Evolutionary conservation across 192 early-diverging fungal species (phyloP).

Genomic region (Coemansia sp.): DNA sequence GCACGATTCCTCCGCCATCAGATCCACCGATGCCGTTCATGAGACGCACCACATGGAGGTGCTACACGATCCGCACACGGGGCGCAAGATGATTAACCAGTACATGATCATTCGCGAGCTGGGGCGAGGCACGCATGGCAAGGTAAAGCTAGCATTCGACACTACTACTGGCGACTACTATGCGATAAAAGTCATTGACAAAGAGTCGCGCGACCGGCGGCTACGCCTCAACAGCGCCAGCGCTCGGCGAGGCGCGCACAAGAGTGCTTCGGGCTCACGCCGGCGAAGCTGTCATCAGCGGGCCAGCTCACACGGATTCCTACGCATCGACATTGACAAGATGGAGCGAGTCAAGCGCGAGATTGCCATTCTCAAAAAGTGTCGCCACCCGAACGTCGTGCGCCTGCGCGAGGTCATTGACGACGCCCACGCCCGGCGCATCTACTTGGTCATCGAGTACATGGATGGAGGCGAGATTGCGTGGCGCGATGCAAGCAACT

Average conservation of each 20-base stretch:
- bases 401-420: slow-evolving; percentile 91
- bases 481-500: slow-evolving; percentile 70
- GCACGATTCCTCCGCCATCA: not conserved
- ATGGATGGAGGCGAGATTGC: slow-evolving; percentile 88
- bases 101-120: slow-evolving; percentile 89
- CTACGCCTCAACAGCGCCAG: slow-evolving; percentile 22
- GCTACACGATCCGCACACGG: slow-evolving; percentile 77
- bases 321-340: slow-evolving; percentile 48
- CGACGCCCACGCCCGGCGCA: slow-evolving; percentile 83
- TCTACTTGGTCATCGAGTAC: slow-evolving; percentile 92
- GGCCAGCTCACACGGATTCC: slow-evolving; percentile 24
- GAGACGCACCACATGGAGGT: slow-evolving; percentile 83
- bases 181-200: slow-evolving; percentile 58
- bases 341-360: slow-evolving; percentile 88
- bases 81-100: slow-evolving; percentile 94
- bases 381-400: slow-evolving; percentile 89
- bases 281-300: slow-evolving; percentile 4
- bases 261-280: not conserved
- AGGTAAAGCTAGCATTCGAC: slow-evolving; percentile 89
- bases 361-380: slow-evolving; percentile 96
- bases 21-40: slow-evolving; percentile 55
- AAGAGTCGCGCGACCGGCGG: slow-evolving; percentile 48
- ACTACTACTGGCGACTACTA: slow-evolving; percentile 69
- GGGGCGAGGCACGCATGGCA: slow-evolving; percentile 92
- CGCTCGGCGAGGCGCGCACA: slow-evolving; percentile 5